A percentile compares a stretch with the other conserved stretches of the same genome.
Evolutionary conservation across 176 grass and related monocot genomes (phyloP).

Genomic region (Oryza brachyantha): DNA sequence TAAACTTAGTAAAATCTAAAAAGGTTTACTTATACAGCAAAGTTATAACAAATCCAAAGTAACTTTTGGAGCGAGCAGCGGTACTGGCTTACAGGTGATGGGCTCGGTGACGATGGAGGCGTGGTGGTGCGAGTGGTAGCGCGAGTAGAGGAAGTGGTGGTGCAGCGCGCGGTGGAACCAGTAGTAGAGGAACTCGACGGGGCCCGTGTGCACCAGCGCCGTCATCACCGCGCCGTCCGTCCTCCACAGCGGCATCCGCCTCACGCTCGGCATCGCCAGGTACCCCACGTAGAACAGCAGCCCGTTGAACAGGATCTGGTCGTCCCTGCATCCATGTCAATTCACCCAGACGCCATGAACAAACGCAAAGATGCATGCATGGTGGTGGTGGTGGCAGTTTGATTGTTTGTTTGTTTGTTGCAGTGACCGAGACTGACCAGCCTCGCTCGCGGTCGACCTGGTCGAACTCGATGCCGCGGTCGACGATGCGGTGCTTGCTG

Average conservation of each 20-base stretch:
- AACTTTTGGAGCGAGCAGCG: no score
- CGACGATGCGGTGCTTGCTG: slow-evolving; percentile 76
- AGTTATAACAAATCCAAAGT: no score
- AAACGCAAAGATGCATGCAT: no score
- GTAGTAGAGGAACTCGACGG: slow-evolving; percentile 97
- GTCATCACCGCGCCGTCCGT: slow-evolving; percentile 49
- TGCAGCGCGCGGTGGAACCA: slow-evolving; percentile 96
- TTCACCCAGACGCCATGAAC: neutral
- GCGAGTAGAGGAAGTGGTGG: slow-evolving; percentile 92
- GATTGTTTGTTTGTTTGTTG: no score
- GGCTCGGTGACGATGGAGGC: slow-evolving; percentile 89
- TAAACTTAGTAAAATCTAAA: no score
- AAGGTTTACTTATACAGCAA: no score
- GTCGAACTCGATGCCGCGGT: slow-evolving; percentile 79
- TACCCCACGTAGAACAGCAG: slow-evolving; percentile 54
- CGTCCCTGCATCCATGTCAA: slow-evolving; percentile 51
- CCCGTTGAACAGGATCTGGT: slow-evolving; percentile 88
- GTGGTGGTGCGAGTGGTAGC: slow-evolving; percentile 90
- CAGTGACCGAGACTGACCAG: slow-evolving; percentile 61
- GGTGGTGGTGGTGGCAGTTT: no score
- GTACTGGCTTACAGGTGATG: slow-evolving; percentile 85
- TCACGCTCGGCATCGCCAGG: slow-evolving; percentile 18
- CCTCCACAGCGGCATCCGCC: slow-evolving; percentile 52
- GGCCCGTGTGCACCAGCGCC: slow-evolving; percentile 59
- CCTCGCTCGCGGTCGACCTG: slow-evolving; percentile 85